Evolutionary conservation across 2,329 filamentous ascomycete species (phyloP), one percentile per base, ranked within the genome.

Genomic region (Periconia digitata): DNA sequence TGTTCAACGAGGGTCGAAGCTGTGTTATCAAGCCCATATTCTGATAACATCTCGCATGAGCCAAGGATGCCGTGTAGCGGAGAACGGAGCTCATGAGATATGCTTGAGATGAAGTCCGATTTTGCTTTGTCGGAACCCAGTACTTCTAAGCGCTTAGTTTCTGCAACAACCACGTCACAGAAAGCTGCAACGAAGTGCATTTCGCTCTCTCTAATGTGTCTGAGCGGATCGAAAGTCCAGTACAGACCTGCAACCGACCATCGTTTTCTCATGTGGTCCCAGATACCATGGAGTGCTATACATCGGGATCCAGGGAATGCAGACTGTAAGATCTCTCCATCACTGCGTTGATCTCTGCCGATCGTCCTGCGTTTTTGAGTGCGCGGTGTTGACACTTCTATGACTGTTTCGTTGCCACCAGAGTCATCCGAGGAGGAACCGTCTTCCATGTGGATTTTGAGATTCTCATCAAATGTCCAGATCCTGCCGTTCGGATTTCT

Each of bases 41-140:
- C 64, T n/a, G 53, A 51, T 3, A 69, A 53, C 21, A 67, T 62
- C 37, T 66, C 62, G 5, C 66, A 54, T 6, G 64, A 63, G 0
- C 79, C 76, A 0, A 85, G 66, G n/a, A 85, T 77, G 2, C 82
- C 83, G 49, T 85, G 82, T 0, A 86, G 68, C 0, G 83, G 83
- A 1, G 79, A 82, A 1, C 83, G 74, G 8, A 85, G 67, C 50
- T 75, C 72, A 44, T 75, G 72, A 2, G 64, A 70, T 29, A 75
- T 71, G 8, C 70, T 72, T 17, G 67, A 66, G 20, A 76, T 65
- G 42, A 75, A 73, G 6, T 71, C 69, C 2, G 65, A 66, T 47
- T 74, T 74, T 3, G 62, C 61, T 35, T 63, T 61, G n/a, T 67
- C 62, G 3, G 61, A 55, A 39, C 58, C 60, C 41, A 61, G 58